Evolutionary conservation across 768 basidiomycete genomes (phyloP).

Genomic region (Galerina marginata): DNA sequence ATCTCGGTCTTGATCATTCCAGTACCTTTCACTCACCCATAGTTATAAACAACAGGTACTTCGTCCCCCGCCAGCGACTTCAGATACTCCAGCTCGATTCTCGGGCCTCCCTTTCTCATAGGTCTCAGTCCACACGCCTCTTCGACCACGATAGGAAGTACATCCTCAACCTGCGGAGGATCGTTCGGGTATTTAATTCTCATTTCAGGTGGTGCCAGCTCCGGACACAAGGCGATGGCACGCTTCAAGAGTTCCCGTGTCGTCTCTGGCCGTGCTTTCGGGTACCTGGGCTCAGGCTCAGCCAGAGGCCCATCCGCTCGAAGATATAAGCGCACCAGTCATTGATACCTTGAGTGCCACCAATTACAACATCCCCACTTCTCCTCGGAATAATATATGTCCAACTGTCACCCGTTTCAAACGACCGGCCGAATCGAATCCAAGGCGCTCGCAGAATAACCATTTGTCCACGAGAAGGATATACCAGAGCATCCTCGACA

Average conservation of each 20-base stretch:
- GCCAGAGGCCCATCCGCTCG: neutral
- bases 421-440: conserved; percentile 58
- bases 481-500: conserved; percentile 75
- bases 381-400: conserved; percentile 72
- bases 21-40: conserved; percentile 52
- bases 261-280: conserved; percentile 67
- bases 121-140: conserved; percentile 69
- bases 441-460: conserved; percentile 75
- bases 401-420: conserved; percentile 43
- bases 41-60: conserved; percentile 32
- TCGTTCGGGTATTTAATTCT: conserved; percentile 37
- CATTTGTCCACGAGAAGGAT: conserved; percentile 85
- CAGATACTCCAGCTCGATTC: conserved; percentile 38
- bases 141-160: conserved; percentile 51
- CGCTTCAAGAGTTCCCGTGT: conserved; percentile 61
- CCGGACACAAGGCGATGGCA: conserved; percentile 56
- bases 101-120: conserved; percentile 65
- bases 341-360: conserved; percentile 59
- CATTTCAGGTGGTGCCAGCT: conserved; percentile 60
- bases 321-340: conserved; percentile 56
- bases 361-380: conserved; percentile 64
- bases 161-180: conserved; percentile 50
- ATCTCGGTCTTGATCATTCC: neutral
- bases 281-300: conserved; percentile 50
- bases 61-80: conserved; percentile 8